Conservation (phyloP, 2,329 filamentous ascomycete genomes). For the Arachnopeziza araneosa region DNA sequence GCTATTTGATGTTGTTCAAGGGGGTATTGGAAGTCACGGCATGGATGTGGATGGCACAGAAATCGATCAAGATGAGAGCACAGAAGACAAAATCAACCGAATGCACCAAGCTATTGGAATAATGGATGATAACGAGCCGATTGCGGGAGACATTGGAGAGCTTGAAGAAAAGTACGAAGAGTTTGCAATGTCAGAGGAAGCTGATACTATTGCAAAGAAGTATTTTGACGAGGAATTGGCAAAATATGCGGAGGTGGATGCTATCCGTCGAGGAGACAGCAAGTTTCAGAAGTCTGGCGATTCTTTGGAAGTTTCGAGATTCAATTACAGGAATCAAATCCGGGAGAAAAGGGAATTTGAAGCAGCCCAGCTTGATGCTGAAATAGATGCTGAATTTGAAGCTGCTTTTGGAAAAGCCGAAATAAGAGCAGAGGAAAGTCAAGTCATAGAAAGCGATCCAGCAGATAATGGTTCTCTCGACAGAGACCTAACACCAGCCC, state of each 20-base stretch:
- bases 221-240: neutral
- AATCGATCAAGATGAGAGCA: neutral
- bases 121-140: neutral
- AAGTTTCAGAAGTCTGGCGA: neutral
- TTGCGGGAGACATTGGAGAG: neutral
- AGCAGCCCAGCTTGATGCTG: neutral
- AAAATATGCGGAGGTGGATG: neutral
- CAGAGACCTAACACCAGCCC: no score
- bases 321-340: neutral
- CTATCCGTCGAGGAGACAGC: neutral
- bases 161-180: neutral
- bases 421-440: neutral
- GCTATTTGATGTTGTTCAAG: neutral
- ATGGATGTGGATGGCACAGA: neutral
- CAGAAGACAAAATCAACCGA: neutral
- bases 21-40: neutral
- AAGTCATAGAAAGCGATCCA: no score
- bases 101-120: neutral
- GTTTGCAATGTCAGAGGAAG: neutral
- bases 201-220: neutral
- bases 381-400: neutral
- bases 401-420: neutral
- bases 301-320: neutral
- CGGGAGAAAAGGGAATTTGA: neutral
- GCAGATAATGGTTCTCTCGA: no score